These are phyloP conservation scores for Pittosporum tobira DNA, from an alignment of 129 eudicot species.

Conservation along the genomic window DNA sequence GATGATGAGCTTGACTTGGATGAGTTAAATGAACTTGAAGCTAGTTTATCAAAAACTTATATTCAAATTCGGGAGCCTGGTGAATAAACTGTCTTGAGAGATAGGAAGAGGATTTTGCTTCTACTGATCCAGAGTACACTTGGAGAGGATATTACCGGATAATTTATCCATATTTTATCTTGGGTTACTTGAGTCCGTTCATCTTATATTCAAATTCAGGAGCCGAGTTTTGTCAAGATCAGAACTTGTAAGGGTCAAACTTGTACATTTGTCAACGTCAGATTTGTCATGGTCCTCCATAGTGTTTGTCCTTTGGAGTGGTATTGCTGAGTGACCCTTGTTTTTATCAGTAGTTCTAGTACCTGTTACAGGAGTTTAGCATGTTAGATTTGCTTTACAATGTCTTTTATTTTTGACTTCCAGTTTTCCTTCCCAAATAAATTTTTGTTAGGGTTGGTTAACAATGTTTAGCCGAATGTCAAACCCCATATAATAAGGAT, in stretches of 20 bases:
- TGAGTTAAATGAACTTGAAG: constrained; percentile 73
- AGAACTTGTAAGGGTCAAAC: not conserved
- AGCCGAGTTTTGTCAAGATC: not conserved
- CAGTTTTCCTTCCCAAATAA: no score
- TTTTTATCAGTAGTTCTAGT: not conserved
- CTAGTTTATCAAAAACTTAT: constrained; percentile 68
- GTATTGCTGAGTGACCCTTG: not conserved
- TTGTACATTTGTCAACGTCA: not conserved
- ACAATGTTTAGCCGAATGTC: no score
- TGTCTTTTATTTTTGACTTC: no score
- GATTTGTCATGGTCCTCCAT: not conserved
- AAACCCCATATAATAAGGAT: no score
- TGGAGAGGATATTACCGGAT: constrained; percentile 1
- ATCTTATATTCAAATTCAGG: not conserved
- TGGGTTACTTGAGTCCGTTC: constrained; percentile 9
- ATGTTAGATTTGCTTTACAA: no score
- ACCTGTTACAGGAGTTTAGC: no score
- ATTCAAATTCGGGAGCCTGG: constrained; percentile 55
- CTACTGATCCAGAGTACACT: not conserved
- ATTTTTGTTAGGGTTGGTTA: no score
- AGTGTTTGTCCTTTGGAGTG: not conserved
- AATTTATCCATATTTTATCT: not conserved
- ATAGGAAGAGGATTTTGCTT: not conserved
- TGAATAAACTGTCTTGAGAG: constrained; percentile 10
- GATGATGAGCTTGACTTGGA: constrained; percentile 73